phyloP scores from a whole-genome alignment of 306 rosid species.

The Rosa rugosa region DNA sequence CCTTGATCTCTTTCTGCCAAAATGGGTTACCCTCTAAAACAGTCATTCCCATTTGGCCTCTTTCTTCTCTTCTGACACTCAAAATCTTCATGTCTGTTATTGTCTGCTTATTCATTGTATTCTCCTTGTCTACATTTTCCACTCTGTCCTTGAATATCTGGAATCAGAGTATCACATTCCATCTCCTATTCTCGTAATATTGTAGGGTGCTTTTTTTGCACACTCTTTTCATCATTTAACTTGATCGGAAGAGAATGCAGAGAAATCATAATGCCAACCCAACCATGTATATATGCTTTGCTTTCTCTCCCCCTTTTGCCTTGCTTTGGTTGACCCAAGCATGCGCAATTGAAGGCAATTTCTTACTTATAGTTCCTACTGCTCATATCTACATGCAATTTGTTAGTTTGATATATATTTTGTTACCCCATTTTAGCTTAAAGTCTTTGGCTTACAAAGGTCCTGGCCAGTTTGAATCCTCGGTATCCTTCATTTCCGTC shows the following conservation, averaged over 20 bases:
- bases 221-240: too few relatives aligned
- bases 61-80: not conserved
- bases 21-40: slow-evolving; percentile 34
- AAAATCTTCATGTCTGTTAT: not conserved
- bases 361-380: too few relatives aligned
- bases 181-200: too few relatives aligned
- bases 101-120: not conserved
- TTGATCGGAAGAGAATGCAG: not conserved
- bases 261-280: not conserved
- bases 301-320: not conserved
- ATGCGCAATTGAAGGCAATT: not conserved
- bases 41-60: slow-evolving; percentile 13
- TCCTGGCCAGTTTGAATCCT: too few relatives aligned
- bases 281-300: not conserved
- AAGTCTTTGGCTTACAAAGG: too few relatives aligned
- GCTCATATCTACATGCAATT: too few relatives aligned
- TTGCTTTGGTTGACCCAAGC: not conserved
- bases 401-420: too few relatives aligned
- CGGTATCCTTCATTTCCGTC: too few relatives aligned
- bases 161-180: too few relatives aligned
- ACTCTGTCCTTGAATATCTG: not conserved
- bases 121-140: too few relatives aligned
- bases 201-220: not conserved
- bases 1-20: slow-evolving; percentile 18
- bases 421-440: too few relatives aligned